Evolutionary conservation across 1,139 yeast genomes (phyloP).

Genomic region (Sugiyamaella xylanicola): DNA sequence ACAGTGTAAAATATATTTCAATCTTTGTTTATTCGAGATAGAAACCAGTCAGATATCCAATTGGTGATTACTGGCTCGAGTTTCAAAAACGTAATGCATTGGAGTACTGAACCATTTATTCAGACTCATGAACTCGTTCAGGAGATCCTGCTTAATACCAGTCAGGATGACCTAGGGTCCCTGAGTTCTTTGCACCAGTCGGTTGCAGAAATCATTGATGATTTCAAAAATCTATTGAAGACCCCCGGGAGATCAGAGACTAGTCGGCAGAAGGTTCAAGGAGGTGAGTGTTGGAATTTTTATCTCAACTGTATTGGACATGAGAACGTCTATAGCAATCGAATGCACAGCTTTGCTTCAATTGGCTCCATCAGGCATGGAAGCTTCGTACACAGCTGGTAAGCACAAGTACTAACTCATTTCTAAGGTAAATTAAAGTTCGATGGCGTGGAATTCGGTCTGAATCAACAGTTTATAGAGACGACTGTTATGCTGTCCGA

Average conservation of each 20-base stretch:
- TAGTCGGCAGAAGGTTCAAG: conserved; percentile 58
- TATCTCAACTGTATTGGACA: background rate
- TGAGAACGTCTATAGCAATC: background rate
- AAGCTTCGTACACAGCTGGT: too few species aligned
- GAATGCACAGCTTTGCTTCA: too few species aligned
- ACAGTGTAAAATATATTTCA: background rate
- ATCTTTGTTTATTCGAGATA: background rate
- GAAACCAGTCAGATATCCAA: background rate
- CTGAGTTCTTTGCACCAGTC: conserved; percentile 26
- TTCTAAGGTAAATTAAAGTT: conserved; percentile 49
- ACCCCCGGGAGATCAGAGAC: conserved; percentile 57
- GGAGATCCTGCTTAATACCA: conserved; percentile 28
- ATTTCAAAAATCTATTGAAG: conserved; percentile 52
- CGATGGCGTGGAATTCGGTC: conserved; percentile 50
- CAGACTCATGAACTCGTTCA: conserved; percentile 37
- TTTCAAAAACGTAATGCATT: conserved; percentile 38
- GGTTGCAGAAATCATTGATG: conserved; percentile 42
- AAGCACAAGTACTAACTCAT: conserved; percentile 17
- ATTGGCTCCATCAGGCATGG: too few species aligned
- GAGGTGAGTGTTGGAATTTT: too few species aligned
- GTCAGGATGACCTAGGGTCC: conserved; percentile 26
- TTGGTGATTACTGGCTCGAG: background rate
- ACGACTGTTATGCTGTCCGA: conserved; percentile 57
- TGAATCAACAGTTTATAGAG: conserved; percentile 57
- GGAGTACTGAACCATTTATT: conserved; percentile 43